phyloP scores from a whole-genome alignment of 345 rosid species.

The Limnanthes douglasii region DNA sequence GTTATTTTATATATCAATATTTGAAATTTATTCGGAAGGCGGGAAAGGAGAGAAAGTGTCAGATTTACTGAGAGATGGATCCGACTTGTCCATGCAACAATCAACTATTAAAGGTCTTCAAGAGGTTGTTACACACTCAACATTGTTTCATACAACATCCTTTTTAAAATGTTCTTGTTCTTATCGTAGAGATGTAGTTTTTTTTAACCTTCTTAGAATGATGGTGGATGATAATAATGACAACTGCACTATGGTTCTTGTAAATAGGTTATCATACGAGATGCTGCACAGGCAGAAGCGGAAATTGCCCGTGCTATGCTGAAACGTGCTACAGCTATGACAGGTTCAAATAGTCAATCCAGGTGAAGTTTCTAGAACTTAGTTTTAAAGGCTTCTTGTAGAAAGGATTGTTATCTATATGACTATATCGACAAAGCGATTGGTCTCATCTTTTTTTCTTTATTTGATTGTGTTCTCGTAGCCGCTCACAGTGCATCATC shows the following conservation, averaged over 20 bases:
- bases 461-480: conserved; percentile 15
- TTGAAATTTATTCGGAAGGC: conserved; percentile 70
- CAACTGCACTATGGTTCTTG: conserved; percentile 5
- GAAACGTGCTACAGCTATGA: conserved; percentile 71
- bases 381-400: neutral
- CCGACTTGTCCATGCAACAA: conserved; percentile 53
- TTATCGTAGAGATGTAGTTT: neutral
- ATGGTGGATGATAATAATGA: conserved; percentile 5
- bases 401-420: too few species aligned
- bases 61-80: conserved; percentile 48
- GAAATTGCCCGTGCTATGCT: conserved; percentile 58
- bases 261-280: conserved; percentile 33
- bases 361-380: conserved; percentile 29
- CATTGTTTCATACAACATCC: too few species aligned
- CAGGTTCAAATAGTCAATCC: conserved; percentile 69
- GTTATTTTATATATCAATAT: conserved; percentile 45
- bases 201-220: conserved; percentile 2
- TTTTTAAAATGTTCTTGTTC: neutral
- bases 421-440: too few species aligned
- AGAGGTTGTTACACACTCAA: too few species aligned
- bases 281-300: conserved; percentile 47
- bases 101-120: conserved; percentile 54
- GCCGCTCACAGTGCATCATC: conserved; percentile 95
- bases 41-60: conserved; percentile 60
- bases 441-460: too few species aligned